Evolutionary conservation across 371 early-diverging fungal genomes (phyloP).

Genomic region (Polyrhizophydium stewartii): DNA sequence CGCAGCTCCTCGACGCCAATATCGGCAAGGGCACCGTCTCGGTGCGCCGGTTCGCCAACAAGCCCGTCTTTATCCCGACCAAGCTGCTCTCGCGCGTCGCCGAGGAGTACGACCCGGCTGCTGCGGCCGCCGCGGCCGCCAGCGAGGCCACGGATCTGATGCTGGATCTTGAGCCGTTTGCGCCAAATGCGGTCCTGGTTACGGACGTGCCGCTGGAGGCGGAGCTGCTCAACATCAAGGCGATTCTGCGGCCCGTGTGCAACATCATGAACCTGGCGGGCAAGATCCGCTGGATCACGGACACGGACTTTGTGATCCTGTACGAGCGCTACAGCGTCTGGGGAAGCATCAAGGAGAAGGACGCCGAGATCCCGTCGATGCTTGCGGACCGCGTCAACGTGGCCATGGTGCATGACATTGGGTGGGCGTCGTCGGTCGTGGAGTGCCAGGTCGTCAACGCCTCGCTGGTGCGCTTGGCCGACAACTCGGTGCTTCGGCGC

Average conservation of each 20-base stretch:
- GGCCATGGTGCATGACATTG: not conserved
- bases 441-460: not conserved
- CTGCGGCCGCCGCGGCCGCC: conserved; percentile 1
- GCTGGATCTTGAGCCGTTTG: not conserved
- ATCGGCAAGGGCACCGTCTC: conserved; percentile 18
- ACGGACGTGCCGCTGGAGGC: conserved; percentile 12
- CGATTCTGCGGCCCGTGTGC: conserved; percentile 21
- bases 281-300: conserved; percentile 5
- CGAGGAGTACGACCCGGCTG: conserved; percentile 6
- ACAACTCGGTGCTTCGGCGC: not conserved
- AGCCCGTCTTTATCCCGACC: conserved; percentile 12
- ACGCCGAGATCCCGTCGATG: conserved; percentile 1
- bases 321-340: not conserved
- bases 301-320: conserved; percentile 6
- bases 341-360: conserved; percentile 1
- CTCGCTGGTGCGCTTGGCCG: not conserved
- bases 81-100: conserved; percentile 12
- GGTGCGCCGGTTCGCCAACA: conserved; percentile 13
- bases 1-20: conserved; percentile 22
- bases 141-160: not conserved
- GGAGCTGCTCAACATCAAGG: conserved; percentile 20
- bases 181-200: conserved; percentile 19
- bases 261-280: conserved; percentile 1
- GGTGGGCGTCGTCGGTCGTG: not conserved
- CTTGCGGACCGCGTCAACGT: not conserved